Base-by-base conservation (phyloP, 176 grass and related monocot genomes). In the Oryza coarctata region DNA sequence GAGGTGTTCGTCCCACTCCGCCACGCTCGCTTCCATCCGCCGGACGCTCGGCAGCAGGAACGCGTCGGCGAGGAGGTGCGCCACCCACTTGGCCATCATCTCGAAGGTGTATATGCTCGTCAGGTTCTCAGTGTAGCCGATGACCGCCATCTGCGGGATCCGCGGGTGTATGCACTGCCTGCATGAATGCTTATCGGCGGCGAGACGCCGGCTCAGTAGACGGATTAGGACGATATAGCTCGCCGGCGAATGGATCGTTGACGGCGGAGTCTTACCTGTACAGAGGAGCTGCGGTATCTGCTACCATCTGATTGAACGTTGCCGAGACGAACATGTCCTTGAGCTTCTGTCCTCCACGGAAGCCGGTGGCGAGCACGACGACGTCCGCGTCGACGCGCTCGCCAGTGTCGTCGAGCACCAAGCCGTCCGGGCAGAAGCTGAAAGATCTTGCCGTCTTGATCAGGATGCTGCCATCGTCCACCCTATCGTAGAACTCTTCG, bases 341-440 rank as follows among this genome's bases (percentile, higher is more conserved):
- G 38, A 93, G 88, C 86, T 91, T 89, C 38, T 86, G 15, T 68
- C 89, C 90, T 7, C 88, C 91, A 29, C 60, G 86, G 84, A 87
- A 97, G 58, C 94, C 94, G 8, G 91, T 93, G 44, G 94, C 88
- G 27, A 93, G 85, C 34, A 94, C 91, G 20, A 93, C 0, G 76
- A 93, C 87, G 12, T 87, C 71, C 6, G 71, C 28, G 11, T 90
- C 33, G 30, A 26, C 65, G 30, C 33, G 79, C 41, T 71, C 27
- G 29, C 15, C 55, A 7, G 5, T 66, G 58, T 27, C 73, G 4
- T 85, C 85, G 0, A 93, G 73, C 55, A 89, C 70, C 34, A 94
- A 55, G 49, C 92, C 92, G 27, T 84, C 80, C 40, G 81, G 49
- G 34, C 86, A 91, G 83, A 91, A 94, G 76, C 27, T 45, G 38